Conservation (phyloP, 2,329 filamentous ascomycete genomes). For the Daldinia sp. region DNA sequence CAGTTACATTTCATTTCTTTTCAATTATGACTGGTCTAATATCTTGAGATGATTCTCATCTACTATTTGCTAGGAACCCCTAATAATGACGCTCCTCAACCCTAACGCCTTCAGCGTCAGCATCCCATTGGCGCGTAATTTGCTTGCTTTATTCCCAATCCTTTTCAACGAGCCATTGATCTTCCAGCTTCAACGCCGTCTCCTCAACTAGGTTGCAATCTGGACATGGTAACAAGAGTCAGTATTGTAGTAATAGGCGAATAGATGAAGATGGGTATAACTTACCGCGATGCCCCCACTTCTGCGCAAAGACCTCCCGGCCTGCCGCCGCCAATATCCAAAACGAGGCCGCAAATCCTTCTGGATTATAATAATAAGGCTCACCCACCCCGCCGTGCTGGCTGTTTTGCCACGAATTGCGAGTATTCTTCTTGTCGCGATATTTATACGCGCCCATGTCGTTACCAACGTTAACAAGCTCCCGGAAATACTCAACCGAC, state of each 20-base stretch:
- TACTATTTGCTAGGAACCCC: no score
- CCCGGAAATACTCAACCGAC: conserved; percentile 41
- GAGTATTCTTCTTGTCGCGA: conserved; percentile 37
- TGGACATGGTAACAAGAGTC: no score
- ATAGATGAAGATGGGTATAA: no score
- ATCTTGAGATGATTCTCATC: no score
- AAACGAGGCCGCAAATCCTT: conserved; percentile 55
- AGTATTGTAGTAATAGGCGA: no score
- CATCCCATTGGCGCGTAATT: background rate
- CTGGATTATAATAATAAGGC: conserved; percentile 60
- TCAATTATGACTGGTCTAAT: no score
- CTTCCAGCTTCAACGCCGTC: conserved; percentile 41
- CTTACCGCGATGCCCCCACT: conserved; percentile 45
- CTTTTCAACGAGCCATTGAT: conserved; percentile 45
- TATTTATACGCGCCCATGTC: conserved; percentile 46
- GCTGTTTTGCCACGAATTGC: conserved; percentile 62
- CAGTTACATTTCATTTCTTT: no score
- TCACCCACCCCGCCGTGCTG: conserved; percentile 62
- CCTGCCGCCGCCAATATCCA: conserved; percentile 57
- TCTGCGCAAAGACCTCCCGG: conserved; percentile 47
- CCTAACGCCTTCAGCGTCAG: background rate
- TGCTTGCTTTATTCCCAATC: conserved; percentile 36
- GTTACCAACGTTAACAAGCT: conserved; percentile 43
- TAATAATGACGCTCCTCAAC: no score
- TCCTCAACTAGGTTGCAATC: conserved; percentile 41